These are phyloP conservation scores for Ustulina deusta DNA, from an alignment of 2,329 filamentous ascomycete species.

Conservation along the genomic window DNA sequence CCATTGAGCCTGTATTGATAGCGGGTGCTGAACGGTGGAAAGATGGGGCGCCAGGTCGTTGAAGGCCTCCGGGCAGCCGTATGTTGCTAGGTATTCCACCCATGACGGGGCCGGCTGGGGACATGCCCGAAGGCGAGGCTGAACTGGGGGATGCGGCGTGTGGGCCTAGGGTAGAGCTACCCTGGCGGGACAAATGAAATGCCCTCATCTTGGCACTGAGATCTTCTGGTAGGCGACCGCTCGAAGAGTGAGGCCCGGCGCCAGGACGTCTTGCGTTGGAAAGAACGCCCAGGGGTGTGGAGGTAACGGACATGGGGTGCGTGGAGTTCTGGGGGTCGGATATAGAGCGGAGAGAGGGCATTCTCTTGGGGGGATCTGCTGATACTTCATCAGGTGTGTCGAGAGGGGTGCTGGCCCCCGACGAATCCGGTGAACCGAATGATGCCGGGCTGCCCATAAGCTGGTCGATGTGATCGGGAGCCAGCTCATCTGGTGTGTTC, in stretches of 20 bases:
- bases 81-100: slow-evolving; percentile 58
- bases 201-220: slow-evolving; percentile 62
- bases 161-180: slow-evolving; percentile 51
- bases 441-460: slow-evolving; percentile 58
- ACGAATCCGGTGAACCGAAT: slow-evolving; percentile 58
- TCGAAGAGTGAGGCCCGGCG: slow-evolving; percentile 56
- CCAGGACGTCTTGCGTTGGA: slow-evolving; percentile 71
- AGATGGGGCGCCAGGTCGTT: slow-evolving; percentile 60
- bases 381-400: slow-evolving; percentile 54
- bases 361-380: slow-evolving; percentile 59
- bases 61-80: slow-evolving; percentile 56
- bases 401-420: slow-evolving; percentile 62
- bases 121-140: slow-evolving; percentile 49
- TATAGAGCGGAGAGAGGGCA: slow-evolving; percentile 70
- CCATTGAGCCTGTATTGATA: slow-evolving; percentile 42
- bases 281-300: slow-evolving; percentile 83
- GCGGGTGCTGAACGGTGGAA: slow-evolving; percentile 67
- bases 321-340: slow-evolving; percentile 66
- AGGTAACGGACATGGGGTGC: slow-evolving; percentile 78
- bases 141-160: slow-evolving; percentile 49
- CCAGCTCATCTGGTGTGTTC: slow-evolving; percentile 56
- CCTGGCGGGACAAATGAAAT: slow-evolving; percentile 60
- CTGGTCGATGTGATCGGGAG: slow-evolving; percentile 48
- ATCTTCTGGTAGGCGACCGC: slow-evolving; percentile 57
- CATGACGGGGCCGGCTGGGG: slow-evolving; percentile 47